Base-by-base conservation (phyloP, 2,329 filamentous ascomycete genomes). In the Colletotrichum magnum region DNA sequence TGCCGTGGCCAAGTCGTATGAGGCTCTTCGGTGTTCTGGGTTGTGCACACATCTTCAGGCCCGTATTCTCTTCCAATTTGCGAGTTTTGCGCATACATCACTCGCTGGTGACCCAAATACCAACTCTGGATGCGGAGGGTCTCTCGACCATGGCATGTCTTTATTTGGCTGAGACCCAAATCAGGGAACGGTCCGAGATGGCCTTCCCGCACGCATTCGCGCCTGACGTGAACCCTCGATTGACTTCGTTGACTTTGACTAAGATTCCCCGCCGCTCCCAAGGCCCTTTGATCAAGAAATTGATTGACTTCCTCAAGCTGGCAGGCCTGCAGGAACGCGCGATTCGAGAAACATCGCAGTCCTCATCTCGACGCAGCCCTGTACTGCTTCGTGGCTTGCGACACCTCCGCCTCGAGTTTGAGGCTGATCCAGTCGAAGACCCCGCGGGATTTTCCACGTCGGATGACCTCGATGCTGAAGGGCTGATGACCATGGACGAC, bases 211-310 rank as follows among this genome's bases (percentile, higher is more conserved):
- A 83, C 58, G 74, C 79, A 15, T 87, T 88, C 61, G 74, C 81
- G 4, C 89, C 89, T 0, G 84, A 89, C 57, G 84, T 86, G 78
- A 91, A 90, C 68, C 85, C 88, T 1, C 83, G 88, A 4, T 75
- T 91, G 24, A 77, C 75, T 12, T 86, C 84, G 0, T 73, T 91
- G 26, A 87, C 85, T 4, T 77, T 91, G 24, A 88, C 87, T 0
- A 78, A 82, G 32, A 81, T 91, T 3, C 89, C 89, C 0, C 82
- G 86, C 7, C 82, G 83, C 26, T 89, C 88, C 1, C 80, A 77
- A 5, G 88, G 88, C 0, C 82, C 82, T 5, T 68, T 90, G 15
- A 82, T 87, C 39, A 73, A 79, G n/a, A 81, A 77, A n/a, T 75
- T 91, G 5, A 75, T 81, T 1, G 64, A 71, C 0, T 88, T 91